Conservation (phyloP, 352 stramenopile genomes). For the Phytophthora pinifolia region DNA sequence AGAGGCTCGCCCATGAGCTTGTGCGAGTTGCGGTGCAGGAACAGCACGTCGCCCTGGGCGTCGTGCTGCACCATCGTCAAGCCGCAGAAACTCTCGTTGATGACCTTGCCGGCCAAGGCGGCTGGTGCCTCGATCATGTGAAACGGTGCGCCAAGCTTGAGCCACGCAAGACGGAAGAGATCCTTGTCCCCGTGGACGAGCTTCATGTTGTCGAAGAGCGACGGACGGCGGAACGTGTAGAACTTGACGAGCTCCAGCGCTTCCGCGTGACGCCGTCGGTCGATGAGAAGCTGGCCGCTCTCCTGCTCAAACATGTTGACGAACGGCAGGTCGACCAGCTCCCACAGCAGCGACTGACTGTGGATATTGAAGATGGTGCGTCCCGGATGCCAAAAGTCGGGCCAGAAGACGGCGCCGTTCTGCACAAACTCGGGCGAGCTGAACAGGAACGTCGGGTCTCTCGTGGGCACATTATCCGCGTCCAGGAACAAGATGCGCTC, state of each 20-base stretch:
- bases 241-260: slow-evolving; percentile 48
- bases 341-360: slow-evolving; percentile 52
- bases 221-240: slow-evolving; percentile 38
- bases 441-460: slow-evolving; percentile 50
- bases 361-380: slow-evolving; percentile 72
- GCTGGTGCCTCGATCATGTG: slow-evolving; percentile 48
- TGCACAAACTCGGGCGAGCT: slow-evolving; percentile 24
- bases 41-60: slow-evolving; percentile 38
- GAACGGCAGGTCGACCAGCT: slow-evolving; percentile 47
- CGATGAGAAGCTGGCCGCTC: slow-evolving; percentile 61
- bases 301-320: slow-evolving; percentile 77
- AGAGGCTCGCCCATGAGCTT: slow-evolving; percentile 41
- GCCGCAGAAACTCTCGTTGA: slow-evolving; percentile 48
- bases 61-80: slow-evolving; percentile 61
- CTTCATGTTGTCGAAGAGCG: slow-evolving; percentile 33
- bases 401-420: slow-evolving; percentile 50
- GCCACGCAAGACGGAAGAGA: slow-evolving; percentile 61
- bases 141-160: slow-evolving; percentile 45
- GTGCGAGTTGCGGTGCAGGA: slow-evolving; percentile 58
- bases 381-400: slow-evolving; percentile 48
- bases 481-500: slow-evolving; percentile 54
- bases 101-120: slow-evolving; percentile 40
- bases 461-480: slow-evolving; percentile 42
- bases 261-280: slow-evolving; percentile 33
- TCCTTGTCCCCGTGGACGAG: slow-evolving; percentile 64